Evolutionary conservation across 805 yeast species (phyloP).

Genomic region (Yarrowia bubula): DNA sequence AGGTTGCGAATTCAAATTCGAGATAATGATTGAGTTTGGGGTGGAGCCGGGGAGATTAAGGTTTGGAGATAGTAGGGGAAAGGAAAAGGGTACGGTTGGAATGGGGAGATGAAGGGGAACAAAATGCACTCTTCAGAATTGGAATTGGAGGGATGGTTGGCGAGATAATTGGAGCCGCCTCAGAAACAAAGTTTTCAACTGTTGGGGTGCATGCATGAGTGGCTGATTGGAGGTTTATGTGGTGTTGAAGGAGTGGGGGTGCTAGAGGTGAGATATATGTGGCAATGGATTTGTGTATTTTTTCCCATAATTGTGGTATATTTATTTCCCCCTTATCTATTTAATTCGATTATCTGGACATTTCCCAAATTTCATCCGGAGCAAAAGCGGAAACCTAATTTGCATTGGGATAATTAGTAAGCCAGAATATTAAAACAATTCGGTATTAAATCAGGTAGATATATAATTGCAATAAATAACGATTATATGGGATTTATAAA

Average conservation of each 20-base stretch:
- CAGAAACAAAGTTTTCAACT: no score
- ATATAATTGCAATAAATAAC: no score
- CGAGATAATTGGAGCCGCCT: no score
- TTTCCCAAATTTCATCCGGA: neutral
- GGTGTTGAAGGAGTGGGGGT: no score
- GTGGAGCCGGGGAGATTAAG: neutral
- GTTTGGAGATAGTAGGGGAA: neutral
- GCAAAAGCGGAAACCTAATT: neutral
- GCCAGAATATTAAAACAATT: neutral
- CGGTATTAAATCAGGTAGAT: no score
- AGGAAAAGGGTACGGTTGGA: neutral
- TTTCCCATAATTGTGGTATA: neutral
- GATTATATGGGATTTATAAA: no score
- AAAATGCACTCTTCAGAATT: no score
- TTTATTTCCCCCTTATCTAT: neutral
- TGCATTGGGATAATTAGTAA: neutral
- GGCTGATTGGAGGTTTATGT: no score
- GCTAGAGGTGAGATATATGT: no score
- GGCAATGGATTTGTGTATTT: no score
- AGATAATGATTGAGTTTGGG: neutral
- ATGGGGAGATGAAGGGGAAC: neutral
- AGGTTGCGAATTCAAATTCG: neutral
- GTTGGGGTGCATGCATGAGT: no score
- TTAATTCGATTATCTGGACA: neutral
- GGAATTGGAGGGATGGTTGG: no score